These are phyloP conservation scores for Pestalotiopsis fici DNA, from an alignment of 2,329 filamentous ascomycete species.

Conservation along the genomic window DNA sequence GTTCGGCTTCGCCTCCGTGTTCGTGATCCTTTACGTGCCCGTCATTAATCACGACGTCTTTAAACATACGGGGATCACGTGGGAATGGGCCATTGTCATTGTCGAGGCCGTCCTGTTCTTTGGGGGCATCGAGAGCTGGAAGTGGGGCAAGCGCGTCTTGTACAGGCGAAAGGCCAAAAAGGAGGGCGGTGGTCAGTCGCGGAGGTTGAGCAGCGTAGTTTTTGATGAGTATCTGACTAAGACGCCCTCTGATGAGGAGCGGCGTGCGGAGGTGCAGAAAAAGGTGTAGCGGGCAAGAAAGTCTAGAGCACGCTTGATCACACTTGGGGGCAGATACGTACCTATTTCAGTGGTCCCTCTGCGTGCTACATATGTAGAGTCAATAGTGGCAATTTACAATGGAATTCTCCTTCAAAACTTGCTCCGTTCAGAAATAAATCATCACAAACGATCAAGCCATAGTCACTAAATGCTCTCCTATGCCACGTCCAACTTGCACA, in stretches of 20 bases:
- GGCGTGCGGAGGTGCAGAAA: not conserved
- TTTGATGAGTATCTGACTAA: slow-evolving; percentile 37
- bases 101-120: slow-evolving; percentile 57
- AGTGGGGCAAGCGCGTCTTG: slow-evolving; percentile 55
- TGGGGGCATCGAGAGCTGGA: slow-evolving; percentile 59
- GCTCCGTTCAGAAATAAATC: no score
- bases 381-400: not conserved
- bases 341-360: not conserved
- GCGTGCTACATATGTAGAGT: not conserved
- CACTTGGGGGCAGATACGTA: no score
- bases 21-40: slow-evolving; percentile 58
- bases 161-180: slow-evolving; percentile 28
- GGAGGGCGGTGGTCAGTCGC: slow-evolving; percentile 29
- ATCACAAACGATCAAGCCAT: no score
- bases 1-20: slow-evolving; percentile 48
- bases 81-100: slow-evolving; percentile 66
- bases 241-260: not conserved
- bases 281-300: not conserved
- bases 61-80: slow-evolving; percentile 60
- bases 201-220: slow-evolving; percentile 38
- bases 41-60: slow-evolving; percentile 61
- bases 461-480: no score
- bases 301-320: not conserved
- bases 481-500: no score
- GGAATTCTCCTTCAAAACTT: not conserved